phyloP scores from a whole-genome alignment of 2,329 filamentous ascomycete species.

The Xylariaceae sp. region DNA sequence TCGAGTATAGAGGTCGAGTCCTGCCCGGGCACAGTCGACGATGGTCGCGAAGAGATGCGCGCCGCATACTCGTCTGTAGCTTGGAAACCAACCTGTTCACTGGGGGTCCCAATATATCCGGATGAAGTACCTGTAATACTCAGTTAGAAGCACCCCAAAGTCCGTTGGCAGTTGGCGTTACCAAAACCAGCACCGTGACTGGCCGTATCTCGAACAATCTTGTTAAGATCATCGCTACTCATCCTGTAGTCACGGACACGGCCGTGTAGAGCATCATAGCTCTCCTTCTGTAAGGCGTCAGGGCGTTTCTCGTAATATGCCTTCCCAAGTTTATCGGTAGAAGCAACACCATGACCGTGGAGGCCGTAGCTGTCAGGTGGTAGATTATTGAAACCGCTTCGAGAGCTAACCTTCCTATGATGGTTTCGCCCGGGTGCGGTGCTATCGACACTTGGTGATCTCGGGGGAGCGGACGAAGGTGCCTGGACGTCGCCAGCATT shows the following conservation, averaged over 20 bases:
- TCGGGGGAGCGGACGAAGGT: conserved; percentile 72
- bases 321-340: conserved; percentile 82
- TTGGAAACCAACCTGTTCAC: conserved; percentile 87
- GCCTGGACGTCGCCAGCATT: conserved; percentile 95
- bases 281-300: conserved; percentile 75
- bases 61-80: conserved; percentile 83
- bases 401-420: conserved; percentile 71
- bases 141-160: conserved; percentile 39
- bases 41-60: conserved; percentile 69
- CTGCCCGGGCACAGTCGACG: conserved; percentile 46
- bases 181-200: conserved; percentile 55
- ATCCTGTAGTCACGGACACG: conserved; percentile 74
- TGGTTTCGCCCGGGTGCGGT: conserved; percentile 54
- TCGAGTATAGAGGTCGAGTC: conserved; percentile 35
- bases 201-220: conserved; percentile 76
- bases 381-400: conserved; percentile 63
- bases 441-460: conserved; percentile 42
- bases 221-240: conserved; percentile 88
- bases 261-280: conserved; percentile 58
- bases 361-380: conserved; percentile 92
- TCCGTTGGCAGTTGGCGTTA: conserved; percentile 42
- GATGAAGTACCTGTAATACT: conserved; percentile 61
- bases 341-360: conserved; percentile 79
- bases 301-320: conserved; percentile 94
- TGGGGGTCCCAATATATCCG: conserved; percentile 72